Conservation (phyloP, 2,329 filamentous ascomycete genomes). For the Dothistroma septosporum region DNA sequence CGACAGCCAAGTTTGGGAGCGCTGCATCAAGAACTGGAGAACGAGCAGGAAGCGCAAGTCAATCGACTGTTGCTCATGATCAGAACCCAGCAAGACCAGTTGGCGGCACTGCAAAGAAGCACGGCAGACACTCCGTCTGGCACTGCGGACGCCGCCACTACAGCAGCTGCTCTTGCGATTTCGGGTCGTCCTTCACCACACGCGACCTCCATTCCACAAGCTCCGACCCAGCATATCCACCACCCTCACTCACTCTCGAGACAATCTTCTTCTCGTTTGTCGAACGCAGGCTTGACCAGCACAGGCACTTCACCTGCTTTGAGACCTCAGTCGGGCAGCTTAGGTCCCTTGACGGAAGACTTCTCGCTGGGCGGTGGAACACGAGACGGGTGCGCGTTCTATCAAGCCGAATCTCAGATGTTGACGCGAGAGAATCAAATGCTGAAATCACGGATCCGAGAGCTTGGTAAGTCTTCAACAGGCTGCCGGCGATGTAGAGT, state of each 20-base stretch:
- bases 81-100: conserved; percentile 67
- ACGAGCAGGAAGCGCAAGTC: conserved; percentile 74
- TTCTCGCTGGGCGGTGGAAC: conserved; percentile 57
- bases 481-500: background rate
- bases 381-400: conserved; percentile 71
- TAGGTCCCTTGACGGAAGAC: conserved; percentile 45
- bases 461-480: conserved; percentile 53
- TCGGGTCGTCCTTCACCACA: conserved; percentile 21
- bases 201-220: conserved; percentile 19
- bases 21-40: conserved; percentile 73
- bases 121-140: conserved; percentile 15
- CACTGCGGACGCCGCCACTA: conserved; percentile 15
- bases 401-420: conserved; percentile 77
- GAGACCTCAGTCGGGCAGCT: conserved; percentile 56
- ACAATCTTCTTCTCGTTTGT: conserved; percentile 40
- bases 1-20: conserved; percentile 69
- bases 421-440: conserved; percentile 77
- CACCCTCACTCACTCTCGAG: conserved; percentile 40
- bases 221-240: conserved; percentile 24
- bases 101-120: conserved; percentile 48
- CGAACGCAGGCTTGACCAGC: conserved; percentile 32
- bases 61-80: conserved; percentile 76
- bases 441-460: conserved; percentile 68
- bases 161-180: conserved; percentile 46
- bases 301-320: conserved; percentile 41